These are phyloP conservation scores for Sporothrix brunneoviolacea DNA, from an alignment of 2,329 filamentous ascomycete species.

Conservation along the genomic window DNA sequence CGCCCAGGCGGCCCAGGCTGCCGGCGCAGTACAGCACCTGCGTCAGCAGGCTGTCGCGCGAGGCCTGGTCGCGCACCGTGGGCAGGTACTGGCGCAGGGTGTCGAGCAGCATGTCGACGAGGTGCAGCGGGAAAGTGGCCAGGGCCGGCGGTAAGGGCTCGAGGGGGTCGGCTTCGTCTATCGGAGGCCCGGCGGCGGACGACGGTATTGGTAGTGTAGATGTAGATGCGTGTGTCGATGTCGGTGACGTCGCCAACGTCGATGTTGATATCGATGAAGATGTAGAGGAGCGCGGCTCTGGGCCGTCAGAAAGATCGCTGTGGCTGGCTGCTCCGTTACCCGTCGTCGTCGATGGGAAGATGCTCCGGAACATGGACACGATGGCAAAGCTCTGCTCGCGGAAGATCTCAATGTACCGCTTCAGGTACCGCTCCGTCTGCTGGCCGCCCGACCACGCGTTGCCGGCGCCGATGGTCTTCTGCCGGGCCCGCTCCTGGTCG, in stretches of 20 bases:
- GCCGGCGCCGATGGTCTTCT: constrained; percentile 31
- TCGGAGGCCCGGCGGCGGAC: no score
- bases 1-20: constrained; percentile 80
- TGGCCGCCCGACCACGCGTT: constrained; percentile 63
- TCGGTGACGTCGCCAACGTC: constrained; percentile 3
- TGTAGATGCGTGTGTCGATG: no score
- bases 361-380: constrained; percentile 86
- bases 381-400: constrained; percentile 96
- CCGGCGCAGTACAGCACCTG: constrained; percentile 91
- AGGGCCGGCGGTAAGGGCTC: constrained; percentile 66
- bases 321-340: background rate
- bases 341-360: constrained; percentile 55
- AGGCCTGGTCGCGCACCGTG: constrained; percentile 70
- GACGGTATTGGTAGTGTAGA: no score
- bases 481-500: constrained; percentile 65
- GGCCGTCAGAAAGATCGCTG: no score
- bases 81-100: constrained; percentile 72
- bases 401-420: constrained; percentile 94
- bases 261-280: background rate
- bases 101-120: constrained; percentile 73
- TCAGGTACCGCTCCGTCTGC: constrained; percentile 89
- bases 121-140: constrained; percentile 75
- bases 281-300: no score
- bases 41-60: constrained; percentile 80
- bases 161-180: constrained; percentile 39